phyloP scores from a whole-genome alignment of 805 yeast species.

The Tetrapisispora iriomotensis region DNA sequence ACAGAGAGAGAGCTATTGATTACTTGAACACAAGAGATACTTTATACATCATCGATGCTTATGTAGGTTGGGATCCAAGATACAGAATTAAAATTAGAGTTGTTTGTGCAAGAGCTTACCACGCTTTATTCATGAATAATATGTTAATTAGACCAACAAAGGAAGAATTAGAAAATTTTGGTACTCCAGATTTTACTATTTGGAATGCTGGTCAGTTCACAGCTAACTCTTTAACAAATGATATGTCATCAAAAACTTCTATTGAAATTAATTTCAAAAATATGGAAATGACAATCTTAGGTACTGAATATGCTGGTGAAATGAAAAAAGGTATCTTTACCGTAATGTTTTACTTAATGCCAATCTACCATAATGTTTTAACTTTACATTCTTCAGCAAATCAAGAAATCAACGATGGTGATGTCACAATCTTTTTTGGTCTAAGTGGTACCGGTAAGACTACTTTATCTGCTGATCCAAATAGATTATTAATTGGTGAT shows the following conservation, averaged over 20 bases:
- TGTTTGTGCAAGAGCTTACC: conserved; percentile 97
- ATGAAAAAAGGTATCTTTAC: conserved; percentile 99
- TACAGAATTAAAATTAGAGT: conserved; percentile 93
- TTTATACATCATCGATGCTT: conserved; percentile 91
- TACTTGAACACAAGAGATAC: conserved; percentile 92
- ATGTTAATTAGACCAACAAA: conserved; percentile 93
- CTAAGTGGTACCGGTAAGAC: conserved; percentile 98
- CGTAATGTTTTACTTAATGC: conserved; percentile 98
- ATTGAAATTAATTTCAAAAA: conserved; percentile 93
- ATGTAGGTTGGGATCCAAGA: conserved; percentile 98
- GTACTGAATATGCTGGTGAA: conserved; percentile 99
- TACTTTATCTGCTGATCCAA: conserved; percentile 91
- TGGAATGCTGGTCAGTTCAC: conserved; percentile 99
- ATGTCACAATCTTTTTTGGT: conserved; percentile 93
- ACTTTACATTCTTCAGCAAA: conserved; percentile 93
- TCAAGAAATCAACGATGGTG: conserved; percentile 73
- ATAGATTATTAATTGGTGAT: conserved; percentile 90
- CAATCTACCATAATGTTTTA: conserved; percentile 79
- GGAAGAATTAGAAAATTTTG: conserved; percentile 80
- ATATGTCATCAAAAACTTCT: conserved; percentile 94
- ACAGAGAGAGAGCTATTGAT: conserved; percentile 93
- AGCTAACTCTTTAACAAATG: conserved; percentile 90
- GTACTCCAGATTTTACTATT: conserved; percentile 96
- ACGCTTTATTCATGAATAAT: conserved; percentile 94
- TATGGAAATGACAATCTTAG: conserved; percentile 97